Evolutionary conservation across 108 stramenopile genomes (phyloP).

Genomic region (Schizochytrium sp.): DNA sequence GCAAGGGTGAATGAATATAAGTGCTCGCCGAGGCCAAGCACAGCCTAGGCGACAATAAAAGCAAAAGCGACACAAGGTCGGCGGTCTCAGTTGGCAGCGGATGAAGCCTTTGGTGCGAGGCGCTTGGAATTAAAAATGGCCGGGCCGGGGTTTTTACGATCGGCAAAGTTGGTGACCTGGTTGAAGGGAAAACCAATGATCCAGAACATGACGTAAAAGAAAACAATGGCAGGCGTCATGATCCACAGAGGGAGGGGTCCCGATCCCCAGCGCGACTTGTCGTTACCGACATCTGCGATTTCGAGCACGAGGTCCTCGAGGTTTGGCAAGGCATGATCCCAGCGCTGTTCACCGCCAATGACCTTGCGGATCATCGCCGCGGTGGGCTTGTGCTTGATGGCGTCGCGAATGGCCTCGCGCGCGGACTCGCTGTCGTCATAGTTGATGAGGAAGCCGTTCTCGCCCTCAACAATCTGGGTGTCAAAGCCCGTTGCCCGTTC

Average conservation of each 20-base stretch:
- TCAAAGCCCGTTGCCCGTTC: neutral
- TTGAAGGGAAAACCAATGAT: neutral
- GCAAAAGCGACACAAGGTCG: too few relatives aligned
- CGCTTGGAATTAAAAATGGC: neutral
- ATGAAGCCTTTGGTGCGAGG: neutral
- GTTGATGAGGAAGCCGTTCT: conserved; percentile 11
- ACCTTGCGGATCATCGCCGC: neutral
- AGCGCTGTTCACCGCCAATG: neutral
- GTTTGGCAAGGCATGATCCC: neutral
- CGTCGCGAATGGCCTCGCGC: neutral
- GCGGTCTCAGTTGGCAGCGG: neutral
- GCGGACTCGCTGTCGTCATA: neutral
- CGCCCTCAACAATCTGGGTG: neutral
- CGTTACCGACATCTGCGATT: neutral
- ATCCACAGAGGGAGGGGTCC: neutral
- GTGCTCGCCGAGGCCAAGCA: too few relatives aligned
- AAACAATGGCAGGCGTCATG: neutral
- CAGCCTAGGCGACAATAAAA: too few relatives aligned
- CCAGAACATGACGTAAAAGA: conserved; percentile 14
- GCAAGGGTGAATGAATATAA: too few relatives aligned
- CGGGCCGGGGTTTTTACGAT: neutral
- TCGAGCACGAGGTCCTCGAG: conserved; percentile 4
- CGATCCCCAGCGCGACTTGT: neutral
- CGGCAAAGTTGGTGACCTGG: conserved; percentile 13
- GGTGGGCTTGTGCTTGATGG: neutral